These are phyloP conservation scores for Rhododendron vialii DNA, from an alignment of 148 eudicot genomes.

Conservation along the genomic window DNA sequence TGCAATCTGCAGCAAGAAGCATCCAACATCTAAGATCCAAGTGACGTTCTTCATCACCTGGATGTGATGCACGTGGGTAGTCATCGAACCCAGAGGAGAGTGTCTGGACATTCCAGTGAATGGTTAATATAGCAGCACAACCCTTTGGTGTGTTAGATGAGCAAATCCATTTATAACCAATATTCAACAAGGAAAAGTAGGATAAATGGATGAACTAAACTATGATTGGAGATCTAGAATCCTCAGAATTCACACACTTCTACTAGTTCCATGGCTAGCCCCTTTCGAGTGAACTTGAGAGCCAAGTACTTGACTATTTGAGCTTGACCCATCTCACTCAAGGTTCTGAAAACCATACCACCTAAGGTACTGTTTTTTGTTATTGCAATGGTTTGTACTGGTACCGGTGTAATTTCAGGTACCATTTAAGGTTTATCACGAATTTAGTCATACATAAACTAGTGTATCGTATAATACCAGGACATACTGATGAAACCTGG, in stretches of 20 bases:
- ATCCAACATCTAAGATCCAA: constrained; percentile 99
- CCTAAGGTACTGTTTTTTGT: neutral
- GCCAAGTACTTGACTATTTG: neutral
- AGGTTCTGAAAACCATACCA: neutral
- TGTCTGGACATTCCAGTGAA: constrained; percentile 41
- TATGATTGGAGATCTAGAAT: constrained; percentile 1
- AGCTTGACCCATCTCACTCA: neutral
- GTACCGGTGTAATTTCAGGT: neutral
- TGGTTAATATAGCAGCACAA: neutral
- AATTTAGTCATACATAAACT: neutral
- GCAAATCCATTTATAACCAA: neutral
- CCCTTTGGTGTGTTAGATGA: neutral
- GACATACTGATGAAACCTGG: neutral
- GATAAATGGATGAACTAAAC: neutral
- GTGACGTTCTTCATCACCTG: constrained; percentile 92
- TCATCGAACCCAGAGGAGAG: constrained; percentile 95
- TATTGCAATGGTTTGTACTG: neutral
- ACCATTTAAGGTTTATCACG: neutral
- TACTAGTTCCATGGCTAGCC: neutral
- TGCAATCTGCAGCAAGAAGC: constrained; percentile 92
- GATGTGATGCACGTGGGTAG: constrained; percentile 99
- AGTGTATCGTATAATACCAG: neutral
- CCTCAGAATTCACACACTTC: neutral
- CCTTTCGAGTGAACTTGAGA: neutral
- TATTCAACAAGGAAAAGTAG: neutral